phyloP scores from a whole-genome alignment of 148 eudicot species.

The Pharnaceum exiguum region DNA sequence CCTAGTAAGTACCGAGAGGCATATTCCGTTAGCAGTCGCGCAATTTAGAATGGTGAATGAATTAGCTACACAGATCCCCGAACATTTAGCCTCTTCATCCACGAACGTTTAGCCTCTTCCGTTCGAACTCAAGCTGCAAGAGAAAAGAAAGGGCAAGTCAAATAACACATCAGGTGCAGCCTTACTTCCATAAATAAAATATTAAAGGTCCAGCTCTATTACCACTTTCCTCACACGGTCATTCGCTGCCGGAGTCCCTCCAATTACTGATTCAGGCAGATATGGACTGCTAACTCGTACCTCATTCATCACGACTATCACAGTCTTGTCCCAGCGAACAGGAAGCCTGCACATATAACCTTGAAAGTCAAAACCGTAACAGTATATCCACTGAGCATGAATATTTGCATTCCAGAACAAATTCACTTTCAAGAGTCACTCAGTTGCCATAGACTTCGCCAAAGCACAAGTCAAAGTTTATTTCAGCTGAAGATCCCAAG shows the following conservation, averaged over 20 bases:
- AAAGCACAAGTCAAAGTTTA: too few species aligned
- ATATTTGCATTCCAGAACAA: too few species aligned
- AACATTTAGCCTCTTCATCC: conserved; percentile 65
- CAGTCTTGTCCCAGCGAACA: conserved; percentile 90
- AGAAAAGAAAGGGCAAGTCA: background rate
- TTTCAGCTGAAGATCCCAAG: too few species aligned
- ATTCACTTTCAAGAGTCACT: too few species aligned
- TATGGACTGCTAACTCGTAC: conserved; percentile 90
- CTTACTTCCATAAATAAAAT: background rate
- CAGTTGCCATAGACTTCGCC: background rate
- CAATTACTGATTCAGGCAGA: conserved; percentile 79
- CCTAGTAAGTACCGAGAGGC: conserved; percentile 10
- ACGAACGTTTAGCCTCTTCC: conserved; percentile 70
- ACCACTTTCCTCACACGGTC: conserved; percentile 99
- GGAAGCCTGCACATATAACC: conserved; percentile 59
- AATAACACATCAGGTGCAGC: background rate
- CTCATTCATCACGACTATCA: conserved; percentile 87
- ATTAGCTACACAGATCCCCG: conserved; percentile 45
- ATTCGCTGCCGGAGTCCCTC: conserved; percentile 91
- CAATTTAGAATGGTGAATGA: background rate
- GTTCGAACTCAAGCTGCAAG: conserved; percentile 64
- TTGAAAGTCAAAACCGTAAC: background rate
- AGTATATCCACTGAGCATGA: background rate
- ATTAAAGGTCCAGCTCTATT: conserved; percentile 14
- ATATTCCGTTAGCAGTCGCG: background rate